Base-by-base conservation (phyloP, 2,329 filamentous ascomycete species). In the Penicillium psychrosexuale region DNA sequence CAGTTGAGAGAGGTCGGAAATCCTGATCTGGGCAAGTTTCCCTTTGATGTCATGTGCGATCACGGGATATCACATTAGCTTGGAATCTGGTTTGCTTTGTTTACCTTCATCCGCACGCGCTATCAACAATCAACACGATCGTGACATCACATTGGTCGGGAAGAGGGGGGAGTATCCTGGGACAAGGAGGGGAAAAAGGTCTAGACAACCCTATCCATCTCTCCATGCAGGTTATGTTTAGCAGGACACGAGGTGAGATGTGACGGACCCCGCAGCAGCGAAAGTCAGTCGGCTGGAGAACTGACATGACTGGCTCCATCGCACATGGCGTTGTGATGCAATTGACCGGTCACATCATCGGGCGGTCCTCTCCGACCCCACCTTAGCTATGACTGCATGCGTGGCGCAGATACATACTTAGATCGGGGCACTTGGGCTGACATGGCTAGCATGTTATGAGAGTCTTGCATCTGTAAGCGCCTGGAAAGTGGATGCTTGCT, bases 191-290 rank as follows among this genome's bases (percentile, higher is more conserved):
- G 50, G 54, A 42, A 38, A 37, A 45, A 36, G 47, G 59, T 43
- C 57, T 47, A 54, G 57, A 53, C 51, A 30, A n/a, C 22, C 24
- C 40, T 15, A 34, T 47, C 19, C 30, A 22, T 42, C 40, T 15
- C 30, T 47, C 19, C 30, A 33, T 42, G 57, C 45, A 53, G 22
- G 19, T 28, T 27, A 24, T 34, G 36, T 46, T 31, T 36, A 17
- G 30, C 47, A 55, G 47, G 24, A 54, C 30, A 42, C 49, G 43
- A 31, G 51, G 28, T 31, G 51, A 40, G 53, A 57, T 62, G 63
- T 65, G 63, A 65, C 60, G 50, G 44, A 65, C 63, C 63, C 62
- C 64, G 64, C 64, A 66, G 61, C 42, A 19, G 58, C n/a, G 43
- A 58, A 57, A 27, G 52, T 6, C 27, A 39, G 52, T 62, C 57